Conservation (phyloP, 2,329 filamentous ascomycete genomes). For the Cordyceps javanica region DNA sequence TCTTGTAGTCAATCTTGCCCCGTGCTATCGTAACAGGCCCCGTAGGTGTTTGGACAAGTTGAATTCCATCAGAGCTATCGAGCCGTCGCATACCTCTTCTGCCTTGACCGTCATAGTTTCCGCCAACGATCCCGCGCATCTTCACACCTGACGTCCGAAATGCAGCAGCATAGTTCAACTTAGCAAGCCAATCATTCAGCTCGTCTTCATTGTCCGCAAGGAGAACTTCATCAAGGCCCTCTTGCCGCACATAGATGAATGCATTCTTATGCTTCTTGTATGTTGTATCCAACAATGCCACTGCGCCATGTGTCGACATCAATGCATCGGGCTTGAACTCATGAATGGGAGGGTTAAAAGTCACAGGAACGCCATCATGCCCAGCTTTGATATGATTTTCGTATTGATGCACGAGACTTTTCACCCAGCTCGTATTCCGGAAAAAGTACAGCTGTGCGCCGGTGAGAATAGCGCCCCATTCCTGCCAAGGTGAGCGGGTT, state of each 20-base stretch:
- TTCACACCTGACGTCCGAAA: conserved; percentile 88
- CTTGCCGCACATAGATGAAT: conserved; percentile 83
- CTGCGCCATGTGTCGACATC: conserved; percentile 89
- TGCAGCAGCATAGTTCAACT: conserved; percentile 92
- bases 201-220: conserved; percentile 85
- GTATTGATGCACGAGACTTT: conserved; percentile 81
- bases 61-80: conserved; percentile 54
- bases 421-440: conserved; percentile 87
- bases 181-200: conserved; percentile 93
- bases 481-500: conserved; percentile 92
- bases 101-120: conserved; percentile 76
- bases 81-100: conserved; percentile 66
- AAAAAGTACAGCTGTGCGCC: conserved; percentile 98
- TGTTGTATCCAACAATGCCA: conserved; percentile 75
- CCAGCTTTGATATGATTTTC: conserved; percentile 75
- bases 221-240: conserved; percentile 82
- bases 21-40: conserved; percentile 70
- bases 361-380: conserved; percentile 67
- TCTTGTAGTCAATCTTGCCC: conserved; percentile 69
- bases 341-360: conserved; percentile 83
- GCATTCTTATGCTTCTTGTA: conserved; percentile 97
- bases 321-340: conserved; percentile 91
- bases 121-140: conserved; percentile 80
- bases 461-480: conserved; percentile 95
- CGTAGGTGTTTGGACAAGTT: conserved; percentile 60